phyloP scores from a whole-genome alignment of 257 asterid genomes.

The Nicotiana sylvestris region DNA sequence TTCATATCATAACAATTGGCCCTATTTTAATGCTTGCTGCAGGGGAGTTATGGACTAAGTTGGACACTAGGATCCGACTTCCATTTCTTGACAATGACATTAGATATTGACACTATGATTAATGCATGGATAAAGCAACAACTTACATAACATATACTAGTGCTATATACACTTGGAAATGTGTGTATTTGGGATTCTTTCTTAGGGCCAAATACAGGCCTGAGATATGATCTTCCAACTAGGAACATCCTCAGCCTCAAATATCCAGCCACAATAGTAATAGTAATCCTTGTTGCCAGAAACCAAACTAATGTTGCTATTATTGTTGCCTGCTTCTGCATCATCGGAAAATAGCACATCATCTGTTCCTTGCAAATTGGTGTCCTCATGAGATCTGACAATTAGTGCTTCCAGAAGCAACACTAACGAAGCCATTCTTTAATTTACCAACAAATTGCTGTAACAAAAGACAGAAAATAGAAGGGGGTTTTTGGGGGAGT shows the following conservation, averaged over 20 bases:
- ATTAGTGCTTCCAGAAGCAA: constrained; percentile 17
- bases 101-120: neutral
- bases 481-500: too few species aligned
- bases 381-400: neutral
- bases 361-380: neutral
- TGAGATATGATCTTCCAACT: neutral
- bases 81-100: neutral
- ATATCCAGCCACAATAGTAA: neutral
- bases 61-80: neutral
- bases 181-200: neutral
- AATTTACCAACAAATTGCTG: neutral
- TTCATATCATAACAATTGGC: neutral
- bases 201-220: constrained; percentile 9
- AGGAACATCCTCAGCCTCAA: neutral
- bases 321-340: neutral
- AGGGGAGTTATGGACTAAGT: neutral
- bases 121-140: neutral
- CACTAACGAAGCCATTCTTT: constrained; percentile 22
- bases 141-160: neutral
- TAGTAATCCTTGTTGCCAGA: neutral
- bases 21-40: neutral
- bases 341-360: neutral
- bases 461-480: neutral
- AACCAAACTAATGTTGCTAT: neutral
- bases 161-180: neutral